Percentiles rank a stretch among this genome's conserved stretches.
Evolutionary conservation across 495 filamentous ascomycete species (phyloP).

Genomic region (Xylaria curta): DNA sequence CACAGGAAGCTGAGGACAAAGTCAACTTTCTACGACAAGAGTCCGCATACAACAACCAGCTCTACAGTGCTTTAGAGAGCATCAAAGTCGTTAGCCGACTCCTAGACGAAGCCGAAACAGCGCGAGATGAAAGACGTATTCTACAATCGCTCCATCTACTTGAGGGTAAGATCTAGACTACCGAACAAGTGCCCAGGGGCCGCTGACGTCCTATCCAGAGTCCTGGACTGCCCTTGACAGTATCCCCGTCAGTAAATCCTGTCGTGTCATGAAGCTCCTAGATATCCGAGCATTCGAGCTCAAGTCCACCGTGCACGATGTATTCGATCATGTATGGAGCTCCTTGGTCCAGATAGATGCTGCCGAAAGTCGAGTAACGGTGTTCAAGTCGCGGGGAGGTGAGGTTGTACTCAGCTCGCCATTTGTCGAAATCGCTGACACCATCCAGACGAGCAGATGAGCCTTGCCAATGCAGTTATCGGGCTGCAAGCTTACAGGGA

Average conservation of each 20-base stretch:
- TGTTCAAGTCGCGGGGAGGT: conserved; percentile 55
- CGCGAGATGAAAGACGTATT: conserved; percentile 53
- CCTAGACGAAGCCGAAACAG: conserved; percentile 59
- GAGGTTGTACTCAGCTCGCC: conserved; percentile 41
- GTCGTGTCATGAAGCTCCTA: conserved; percentile 54
- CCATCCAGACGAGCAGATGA: conserved; percentile 52
- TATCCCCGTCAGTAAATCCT: conserved; percentile 53
- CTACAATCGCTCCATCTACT: conserved; percentile 58
- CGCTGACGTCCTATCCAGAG: conserved; percentile 38
- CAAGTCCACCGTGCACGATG: conserved; percentile 61
- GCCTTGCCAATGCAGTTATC: conserved; percentile 52
- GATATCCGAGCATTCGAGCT: conserved; percentile 59
- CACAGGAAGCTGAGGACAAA: conserved; percentile 72
- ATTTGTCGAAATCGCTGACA: conserved; percentile 33
- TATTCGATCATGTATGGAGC: conserved; percentile 63
- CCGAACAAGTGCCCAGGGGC: neutral
- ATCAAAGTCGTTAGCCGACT: conserved; percentile 60
- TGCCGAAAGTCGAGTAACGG: conserved; percentile 52
- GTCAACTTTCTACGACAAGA: conserved; percentile 75
- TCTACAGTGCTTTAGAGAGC: conserved; percentile 66
- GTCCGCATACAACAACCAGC: conserved; percentile 73
- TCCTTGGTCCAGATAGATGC: conserved; percentile 62
- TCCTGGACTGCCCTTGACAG: conserved; percentile 54
- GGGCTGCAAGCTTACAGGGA: conserved; percentile 59
- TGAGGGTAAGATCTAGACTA: conserved; percentile 48